Percentiles rank a stretch among this genome's conserved stretches.
Evolutionary conservation across 2,329 filamentous ascomycete species (phyloP).

Genomic region (Aspergillus clavatus): DNA sequence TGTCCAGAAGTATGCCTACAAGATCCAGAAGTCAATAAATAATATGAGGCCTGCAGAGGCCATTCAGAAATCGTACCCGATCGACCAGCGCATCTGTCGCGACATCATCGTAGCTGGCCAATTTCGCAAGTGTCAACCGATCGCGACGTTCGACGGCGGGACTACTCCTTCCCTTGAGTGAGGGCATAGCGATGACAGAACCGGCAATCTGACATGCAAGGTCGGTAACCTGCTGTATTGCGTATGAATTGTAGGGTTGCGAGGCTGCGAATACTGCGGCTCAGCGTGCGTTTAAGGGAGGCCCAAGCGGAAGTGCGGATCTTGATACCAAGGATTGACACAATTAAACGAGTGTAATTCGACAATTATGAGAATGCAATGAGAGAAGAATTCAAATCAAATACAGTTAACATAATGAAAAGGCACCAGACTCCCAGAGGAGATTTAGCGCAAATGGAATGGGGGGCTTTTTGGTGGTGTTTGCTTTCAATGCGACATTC

Average conservation of each 20-base stretch:
- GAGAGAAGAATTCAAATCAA: slow-evolving; percentile 6
- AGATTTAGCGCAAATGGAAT: slow-evolving; percentile 6
- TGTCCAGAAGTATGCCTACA: slow-evolving; percentile 91
- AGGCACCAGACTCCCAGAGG: slow-evolving; percentile 2
- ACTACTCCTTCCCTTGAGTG: slow-evolving; percentile 29
- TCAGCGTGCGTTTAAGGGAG: slow-evolving; percentile 3
- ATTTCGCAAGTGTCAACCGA: slow-evolving; percentile 75
- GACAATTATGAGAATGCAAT: slow-evolving; percentile 2
- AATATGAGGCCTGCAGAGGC: slow-evolving; percentile 1
- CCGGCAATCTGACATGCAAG: slow-evolving; percentile 13
- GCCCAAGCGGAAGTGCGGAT: slow-evolving; percentile 8
- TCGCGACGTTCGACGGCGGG: slow-evolving; percentile 49
- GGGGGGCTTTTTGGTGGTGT: not conserved
- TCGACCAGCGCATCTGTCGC: slow-evolving; percentile 93
- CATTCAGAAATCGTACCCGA: slow-evolving; percentile 60
- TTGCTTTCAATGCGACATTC: slow-evolving; percentile 2
- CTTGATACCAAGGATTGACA: not conserved
- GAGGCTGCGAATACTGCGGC: slow-evolving; percentile 3
- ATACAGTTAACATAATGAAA: slow-evolving; percentile 5
- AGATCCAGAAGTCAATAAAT: slow-evolving; percentile 15
- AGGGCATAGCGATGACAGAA: slow-evolving; percentile 29
- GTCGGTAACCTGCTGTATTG: not conserved
- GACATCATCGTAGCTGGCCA: slow-evolving; percentile 92
- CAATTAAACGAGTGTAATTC: slow-evolving; percentile 3
- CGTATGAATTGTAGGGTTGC: slow-evolving; percentile 4